A percentile compares a stretch with the other conserved stretches of the same genome.
These are phyloP conservation scores for Graphium sp. DNA, from an alignment of 2,329 filamentous ascomycete species.

Conservation along the genomic window DNA sequence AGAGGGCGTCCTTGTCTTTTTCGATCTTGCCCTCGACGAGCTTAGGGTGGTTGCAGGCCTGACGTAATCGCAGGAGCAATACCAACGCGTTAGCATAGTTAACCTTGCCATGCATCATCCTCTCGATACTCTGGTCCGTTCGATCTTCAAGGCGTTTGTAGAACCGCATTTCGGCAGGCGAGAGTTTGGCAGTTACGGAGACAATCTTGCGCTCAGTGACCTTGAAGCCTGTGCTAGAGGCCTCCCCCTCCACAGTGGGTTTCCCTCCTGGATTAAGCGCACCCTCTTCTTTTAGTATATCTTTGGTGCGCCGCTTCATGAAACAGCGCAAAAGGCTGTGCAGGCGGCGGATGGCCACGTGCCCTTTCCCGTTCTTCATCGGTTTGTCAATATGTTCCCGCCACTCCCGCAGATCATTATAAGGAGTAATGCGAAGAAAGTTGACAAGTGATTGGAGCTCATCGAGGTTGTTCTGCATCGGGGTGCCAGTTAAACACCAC, in stretches of 20 bases:
- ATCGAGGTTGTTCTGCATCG: constrained; percentile 96
- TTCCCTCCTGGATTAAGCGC: constrained; percentile 65
- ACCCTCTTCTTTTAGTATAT: constrained; percentile 79
- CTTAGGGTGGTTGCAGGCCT: constrained; percentile 89
- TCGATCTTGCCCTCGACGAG: constrained; percentile 73
- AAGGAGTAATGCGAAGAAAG: constrained; percentile 84
- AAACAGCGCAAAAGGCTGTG: constrained; percentile 78
- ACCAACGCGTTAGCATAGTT: constrained; percentile 93
- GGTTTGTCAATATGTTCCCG: constrained; percentile 80
- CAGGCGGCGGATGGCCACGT: constrained; percentile 72
- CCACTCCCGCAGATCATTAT: constrained; percentile 74
- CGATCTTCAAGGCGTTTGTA: constrained; percentile 72
- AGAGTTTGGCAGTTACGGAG: constrained; percentile 62
- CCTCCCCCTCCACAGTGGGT: constrained; percentile 21
- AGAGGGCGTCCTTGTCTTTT: constrained; percentile 73
- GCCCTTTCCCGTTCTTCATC: constrained; percentile 77
- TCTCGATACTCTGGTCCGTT: constrained; percentile 71
- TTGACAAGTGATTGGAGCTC: constrained; percentile 87
- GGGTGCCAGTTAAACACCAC: constrained; percentile 93
- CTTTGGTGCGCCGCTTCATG: constrained; percentile 98
- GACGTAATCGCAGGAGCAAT: constrained; percentile 72
- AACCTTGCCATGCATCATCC: constrained; percentile 70
- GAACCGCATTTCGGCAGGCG: constrained; percentile 64
- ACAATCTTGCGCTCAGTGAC: constrained; percentile 85
- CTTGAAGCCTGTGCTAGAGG: constrained; percentile 57